Percentiles rank a stretch among this genome's conserved stretches.
Evolutionary conservation across 345 rosid genomes (phyloP).

Genomic region (Theobroma cacao): DNA sequence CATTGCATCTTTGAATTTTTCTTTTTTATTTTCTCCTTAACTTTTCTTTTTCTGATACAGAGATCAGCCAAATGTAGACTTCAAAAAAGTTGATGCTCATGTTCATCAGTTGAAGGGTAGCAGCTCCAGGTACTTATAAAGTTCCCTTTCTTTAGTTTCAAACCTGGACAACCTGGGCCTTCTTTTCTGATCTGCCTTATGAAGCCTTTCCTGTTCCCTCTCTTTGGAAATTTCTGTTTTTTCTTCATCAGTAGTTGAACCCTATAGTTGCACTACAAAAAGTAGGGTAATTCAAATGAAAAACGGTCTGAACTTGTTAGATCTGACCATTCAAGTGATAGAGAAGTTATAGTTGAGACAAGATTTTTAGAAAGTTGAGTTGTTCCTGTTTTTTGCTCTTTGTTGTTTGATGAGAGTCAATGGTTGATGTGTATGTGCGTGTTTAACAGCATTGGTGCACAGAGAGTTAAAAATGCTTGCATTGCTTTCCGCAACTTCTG

Average conservation of each 20-base stretch:
- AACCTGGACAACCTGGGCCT: not conserved
- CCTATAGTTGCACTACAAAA: not conserved
- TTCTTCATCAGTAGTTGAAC: not conserved
- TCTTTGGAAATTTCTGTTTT: not conserved
- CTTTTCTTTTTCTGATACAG: slow-evolving; percentile 31
- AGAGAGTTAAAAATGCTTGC: slow-evolving; percentile 79
- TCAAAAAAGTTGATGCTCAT: slow-evolving; percentile 81
- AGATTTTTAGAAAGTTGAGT: not conserved
- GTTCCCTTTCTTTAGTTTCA: not conserved
- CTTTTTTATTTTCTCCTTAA: not conserved
- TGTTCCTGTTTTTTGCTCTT: slow-evolving; percentile 6
- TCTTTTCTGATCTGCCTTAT: slow-evolving; percentile 5
- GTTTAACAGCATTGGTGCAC: slow-evolving; percentile 85
- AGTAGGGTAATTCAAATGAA: not conserved
- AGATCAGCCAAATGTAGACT: slow-evolving; percentile 72
- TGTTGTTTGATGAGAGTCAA: slow-evolving; percentile 12
- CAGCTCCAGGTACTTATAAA: slow-evolving; percentile 66
- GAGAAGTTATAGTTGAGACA: not conserved
- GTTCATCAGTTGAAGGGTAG: slow-evolving; percentile 98
- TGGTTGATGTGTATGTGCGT: slow-evolving; percentile 18
- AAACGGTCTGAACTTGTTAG: not conserved
- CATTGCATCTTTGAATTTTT: not conserved
- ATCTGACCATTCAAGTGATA: slow-evolving; percentile 7
- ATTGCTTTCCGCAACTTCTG: slow-evolving; percentile 78
- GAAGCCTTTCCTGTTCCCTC: not conserved